phyloP scores from a whole-genome alignment of 2,329 filamentous ascomycete genomes.

The Aspergillus texensis region DNA sequence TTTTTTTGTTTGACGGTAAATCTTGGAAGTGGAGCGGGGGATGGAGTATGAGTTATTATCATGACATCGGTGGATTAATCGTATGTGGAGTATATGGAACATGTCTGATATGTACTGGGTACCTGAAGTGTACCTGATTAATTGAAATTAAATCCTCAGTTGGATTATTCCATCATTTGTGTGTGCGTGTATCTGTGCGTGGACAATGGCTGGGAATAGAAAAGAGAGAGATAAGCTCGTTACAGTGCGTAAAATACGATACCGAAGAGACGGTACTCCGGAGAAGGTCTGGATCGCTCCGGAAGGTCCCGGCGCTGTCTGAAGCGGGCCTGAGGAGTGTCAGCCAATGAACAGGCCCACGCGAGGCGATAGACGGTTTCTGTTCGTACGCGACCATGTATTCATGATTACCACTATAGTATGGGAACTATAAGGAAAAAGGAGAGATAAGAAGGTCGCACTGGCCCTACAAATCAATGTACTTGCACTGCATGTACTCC shows the following conservation, averaged over 20 bases:
- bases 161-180: background rate
- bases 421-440: background rate
- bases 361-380: slow-evolving; percentile 11
- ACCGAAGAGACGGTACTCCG: slow-evolving; percentile 6
- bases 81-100: background rate
- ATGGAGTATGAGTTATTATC: background rate
- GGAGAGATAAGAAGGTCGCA: slow-evolving; percentile 15
- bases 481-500: background rate
- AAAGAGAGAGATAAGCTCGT: slow-evolving; percentile 1
- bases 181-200: background rate
- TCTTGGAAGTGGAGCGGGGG: background rate
- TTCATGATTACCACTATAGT: slow-evolving; percentile 3
- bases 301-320: slow-evolving; percentile 21
- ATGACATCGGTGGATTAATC: background rate
- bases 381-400: slow-evolving; percentile 13
- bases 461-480: background rate
- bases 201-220: background rate
- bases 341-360: slow-evolving; percentile 25
- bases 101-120: background rate
- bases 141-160: background rate
- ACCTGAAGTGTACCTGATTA: background rate
- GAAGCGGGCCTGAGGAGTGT: slow-evolving; percentile 7
- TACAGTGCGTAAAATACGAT: slow-evolving; percentile 1
- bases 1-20: background rate
- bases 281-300: slow-evolving; percentile 12